Evolutionary conservation across 495 filamentous ascomycete species (phyloP), one percentile per base, ranked within the genome.

Genomic region (Aspergillus incahuasiensis): DNA sequence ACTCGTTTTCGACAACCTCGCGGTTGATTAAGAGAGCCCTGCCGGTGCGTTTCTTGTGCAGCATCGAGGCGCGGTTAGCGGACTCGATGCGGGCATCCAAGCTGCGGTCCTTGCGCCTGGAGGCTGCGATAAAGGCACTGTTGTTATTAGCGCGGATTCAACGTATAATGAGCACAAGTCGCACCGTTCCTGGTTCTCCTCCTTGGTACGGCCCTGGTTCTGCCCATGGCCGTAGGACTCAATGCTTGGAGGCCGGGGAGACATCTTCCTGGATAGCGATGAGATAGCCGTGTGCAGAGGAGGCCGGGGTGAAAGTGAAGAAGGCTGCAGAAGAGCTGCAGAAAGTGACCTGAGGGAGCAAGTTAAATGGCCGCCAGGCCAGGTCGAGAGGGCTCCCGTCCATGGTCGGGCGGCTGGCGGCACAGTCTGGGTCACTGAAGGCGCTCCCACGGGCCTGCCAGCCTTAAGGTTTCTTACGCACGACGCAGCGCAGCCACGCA

Each of bases 121-220:
- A 97, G 2, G 92, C 92, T 9, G 94, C 92, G 61, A 97, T 94
- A 63, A 95, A 97, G 38, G 92, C 92, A 59, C 92, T 88, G 60
- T 54, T 4, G 15, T 16, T 5, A 19, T 52, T 34, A 57, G 50
- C 22, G 49, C 2, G 38, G 11, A 8, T 4, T 28, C 3, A 8
- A 28, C 25, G 25, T 28, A 22, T 20, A 28, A n/a, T 9, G 20
- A 0, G 32, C 32, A 16, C 3, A 25, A n/a, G 15, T 35, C 18
- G 18, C 74, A 88, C 86, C 86, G 80, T 72, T 97, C 92, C 69
- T 94, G 89, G 57, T 97, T 96, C 69, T 97, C 91, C 68, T 92
- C 90, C 59, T 73, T 68, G 32, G 73, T 75, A 8, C 74, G 71
- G 55, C 38, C n/a, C 38, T 69, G 71, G 40, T 68, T 68, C 3